phyloP scores from a whole-genome alignment of 148 eudicot genomes.

The Silene conica region DNA sequence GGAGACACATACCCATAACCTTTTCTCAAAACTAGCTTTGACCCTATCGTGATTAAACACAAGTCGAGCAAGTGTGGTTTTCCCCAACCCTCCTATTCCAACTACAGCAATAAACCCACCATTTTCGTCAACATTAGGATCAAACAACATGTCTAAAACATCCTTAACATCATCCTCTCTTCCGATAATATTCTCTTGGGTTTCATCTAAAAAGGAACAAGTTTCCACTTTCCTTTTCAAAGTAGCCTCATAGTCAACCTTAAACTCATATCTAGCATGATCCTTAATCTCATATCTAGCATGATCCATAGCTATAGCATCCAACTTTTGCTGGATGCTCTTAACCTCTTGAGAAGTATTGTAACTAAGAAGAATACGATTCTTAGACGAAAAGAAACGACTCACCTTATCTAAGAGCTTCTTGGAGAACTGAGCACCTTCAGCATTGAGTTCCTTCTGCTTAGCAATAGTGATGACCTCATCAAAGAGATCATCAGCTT shows the following conservation, averaged over 20 bases:
- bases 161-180: background rate
- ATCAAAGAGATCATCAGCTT: constrained; percentile 8
- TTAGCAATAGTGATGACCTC: constrained; percentile 2
- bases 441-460: background rate
- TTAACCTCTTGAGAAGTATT: constrained; percentile 4
- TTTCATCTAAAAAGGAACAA: constrained; percentile 8
- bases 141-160: background rate
- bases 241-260: background rate
- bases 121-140: background rate
- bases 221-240: background rate
- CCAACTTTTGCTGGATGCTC: constrained; percentile 4
- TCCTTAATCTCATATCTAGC: too few species aligned
- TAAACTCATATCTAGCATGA: constrained; percentile 1
- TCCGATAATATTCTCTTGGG: background rate
- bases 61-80: constrained; percentile 4
- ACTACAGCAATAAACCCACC: background rate
- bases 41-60: background rate
- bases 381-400: constrained; percentile 5
- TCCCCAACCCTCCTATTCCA: constrained; percentile 4
- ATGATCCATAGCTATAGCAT: background rate
- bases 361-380: constrained; percentile 3
- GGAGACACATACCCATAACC: background rate
- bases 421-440: background rate
- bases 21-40: background rate
- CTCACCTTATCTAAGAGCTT: constrained; percentile 2